phyloP scores from a whole-genome alignment of 805 yeast species.

The Vanderwaltozyma tropicalis region DNA sequence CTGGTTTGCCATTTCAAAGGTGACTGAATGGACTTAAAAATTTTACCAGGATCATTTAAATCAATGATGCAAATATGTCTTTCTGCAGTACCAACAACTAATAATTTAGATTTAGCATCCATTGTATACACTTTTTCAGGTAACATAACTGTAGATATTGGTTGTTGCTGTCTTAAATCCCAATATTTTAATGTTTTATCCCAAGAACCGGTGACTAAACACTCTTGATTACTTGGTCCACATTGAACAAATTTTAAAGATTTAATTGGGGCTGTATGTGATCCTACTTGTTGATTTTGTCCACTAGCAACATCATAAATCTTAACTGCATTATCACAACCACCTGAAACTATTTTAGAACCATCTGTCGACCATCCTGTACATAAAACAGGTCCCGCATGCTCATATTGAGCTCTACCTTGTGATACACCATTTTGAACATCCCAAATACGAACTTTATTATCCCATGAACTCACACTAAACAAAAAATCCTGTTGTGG shows the following conservation, averaged over 20 bases:
- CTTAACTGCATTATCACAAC: constrained; percentile 81
- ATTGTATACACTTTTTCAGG: constrained; percentile 88
- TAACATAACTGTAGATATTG: constrained; percentile 68
- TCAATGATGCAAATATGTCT: constrained; percentile 70
- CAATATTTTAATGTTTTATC: constrained; percentile 90
- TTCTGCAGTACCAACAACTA: constrained; percentile 93
- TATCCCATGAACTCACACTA: constrained; percentile 89
- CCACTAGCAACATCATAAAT: constrained; percentile 74
- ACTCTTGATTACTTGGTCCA: constrained; percentile 69
- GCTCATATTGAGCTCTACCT: constrained; percentile 84
- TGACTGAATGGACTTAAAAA: constrained; percentile 61
- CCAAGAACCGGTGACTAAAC: constrained; percentile 91
- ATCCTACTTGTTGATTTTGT: constrained; percentile 75
- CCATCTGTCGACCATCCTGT: constrained; percentile 85
- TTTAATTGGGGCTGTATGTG: constrained; percentile 73
- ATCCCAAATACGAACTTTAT: constrained; percentile 87
- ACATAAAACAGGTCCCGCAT: constrained; percentile 75
- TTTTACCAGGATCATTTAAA: constrained; percentile 69
- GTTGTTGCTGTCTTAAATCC: constrained; percentile 82
- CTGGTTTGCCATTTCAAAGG: constrained; percentile 89
- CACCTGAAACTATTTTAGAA: constrained; percentile 76
- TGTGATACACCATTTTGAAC: constrained; percentile 69
- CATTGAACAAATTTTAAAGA: constrained; percentile 68
- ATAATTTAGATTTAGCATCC: constrained; percentile 70
- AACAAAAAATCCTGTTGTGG: constrained; percentile 69